Evolutionary conservation across 202 grass and related monocot genomes (phyloP).

Genomic region (Schoenoplectus tabernaemontani): DNA sequence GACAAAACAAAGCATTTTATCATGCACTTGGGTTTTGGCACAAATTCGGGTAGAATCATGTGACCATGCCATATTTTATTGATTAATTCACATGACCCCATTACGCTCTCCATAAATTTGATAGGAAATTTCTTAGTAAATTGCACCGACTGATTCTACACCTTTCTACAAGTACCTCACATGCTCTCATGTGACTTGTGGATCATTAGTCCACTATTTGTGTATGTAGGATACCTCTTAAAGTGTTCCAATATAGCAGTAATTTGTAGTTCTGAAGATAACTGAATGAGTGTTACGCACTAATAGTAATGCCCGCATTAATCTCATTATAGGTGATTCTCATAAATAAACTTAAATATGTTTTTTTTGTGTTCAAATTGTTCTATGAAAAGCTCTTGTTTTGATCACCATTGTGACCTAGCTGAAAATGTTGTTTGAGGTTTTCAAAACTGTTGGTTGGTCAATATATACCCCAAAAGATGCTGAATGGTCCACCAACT

Average conservation of each 20-base stretch:
- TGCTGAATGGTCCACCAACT: background rate
- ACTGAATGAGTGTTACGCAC: background rate
- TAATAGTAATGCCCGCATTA: background rate
- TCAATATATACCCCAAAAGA: background rate
- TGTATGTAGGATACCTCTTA: background rate
- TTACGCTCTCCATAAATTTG: conserved; percentile 8
- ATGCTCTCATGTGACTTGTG: conserved; percentile 1
- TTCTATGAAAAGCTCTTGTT: background rate
- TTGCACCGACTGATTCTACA: background rate
- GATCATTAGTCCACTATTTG: background rate
- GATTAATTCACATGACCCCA: conserved; percentile 17
- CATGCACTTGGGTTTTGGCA: conserved; percentile 4
- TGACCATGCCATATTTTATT: conserved; percentile 17
- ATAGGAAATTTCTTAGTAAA: background rate
- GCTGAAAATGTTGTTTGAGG: conserved; percentile 1
- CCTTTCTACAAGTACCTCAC: conserved; percentile 2
- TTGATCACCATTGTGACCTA: background rate
- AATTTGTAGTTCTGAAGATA: background rate
- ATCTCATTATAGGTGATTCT: background rate
- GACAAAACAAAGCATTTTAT: background rate
- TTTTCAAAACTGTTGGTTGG: conserved; percentile 1
- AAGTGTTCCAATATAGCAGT: background rate
- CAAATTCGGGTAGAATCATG: background rate
- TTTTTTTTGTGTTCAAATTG: background rate
- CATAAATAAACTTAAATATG: background rate